These are phyloP conservation scores for Stygiomarasmius scandens DNA, from an alignment of 1,284 basidiomycete genomes.

Conservation along the genomic window DNA sequence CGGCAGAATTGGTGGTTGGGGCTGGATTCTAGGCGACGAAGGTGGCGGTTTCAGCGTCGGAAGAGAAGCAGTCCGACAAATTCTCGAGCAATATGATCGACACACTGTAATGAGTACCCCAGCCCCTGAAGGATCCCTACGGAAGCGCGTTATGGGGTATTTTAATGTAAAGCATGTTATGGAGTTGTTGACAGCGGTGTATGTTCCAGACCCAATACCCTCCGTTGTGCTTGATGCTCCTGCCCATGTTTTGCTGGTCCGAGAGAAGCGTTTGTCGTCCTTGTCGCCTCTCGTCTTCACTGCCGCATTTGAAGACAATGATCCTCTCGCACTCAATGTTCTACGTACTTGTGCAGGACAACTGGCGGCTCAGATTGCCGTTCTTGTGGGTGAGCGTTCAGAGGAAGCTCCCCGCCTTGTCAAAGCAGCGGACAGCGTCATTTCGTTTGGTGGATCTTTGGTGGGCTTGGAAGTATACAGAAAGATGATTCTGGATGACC, in stretches of 20 bases:
- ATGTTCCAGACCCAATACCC: conserved; percentile 52
- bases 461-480: conserved; percentile 63
- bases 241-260: conserved; percentile 41
- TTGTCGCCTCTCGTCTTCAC: conserved; percentile 74
- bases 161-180: conserved; percentile 62
- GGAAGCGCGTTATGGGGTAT: conserved; percentile 46
- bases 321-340: conserved; percentile 63
- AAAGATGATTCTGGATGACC: conserved; percentile 58
- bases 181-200: conserved; percentile 64
- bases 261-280: conserved; percentile 74
- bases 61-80: conserved; percentile 67
- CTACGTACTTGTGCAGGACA: conserved; percentile 50
- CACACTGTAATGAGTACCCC: conserved; percentile 46
- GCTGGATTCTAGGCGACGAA: conserved; percentile 82
- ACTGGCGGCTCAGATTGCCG: conserved; percentile 63
- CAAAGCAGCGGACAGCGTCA: conserved; percentile 54
- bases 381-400: conserved; percentile 48
- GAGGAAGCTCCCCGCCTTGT: conserved; percentile 43
- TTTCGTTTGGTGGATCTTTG: conserved; percentile 78
- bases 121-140: conserved; percentile 38
- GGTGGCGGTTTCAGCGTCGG: conserved; percentile 79
- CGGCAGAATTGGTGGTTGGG: conserved; percentile 77
- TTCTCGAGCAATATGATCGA: conserved; percentile 59
- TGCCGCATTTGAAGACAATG: conserved; percentile 65
- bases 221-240: conserved; percentile 26